phyloP scores from a whole-genome alignment of 2,329 filamentous ascomycete genomes.

The Xylariaceae sp. region DNA sequence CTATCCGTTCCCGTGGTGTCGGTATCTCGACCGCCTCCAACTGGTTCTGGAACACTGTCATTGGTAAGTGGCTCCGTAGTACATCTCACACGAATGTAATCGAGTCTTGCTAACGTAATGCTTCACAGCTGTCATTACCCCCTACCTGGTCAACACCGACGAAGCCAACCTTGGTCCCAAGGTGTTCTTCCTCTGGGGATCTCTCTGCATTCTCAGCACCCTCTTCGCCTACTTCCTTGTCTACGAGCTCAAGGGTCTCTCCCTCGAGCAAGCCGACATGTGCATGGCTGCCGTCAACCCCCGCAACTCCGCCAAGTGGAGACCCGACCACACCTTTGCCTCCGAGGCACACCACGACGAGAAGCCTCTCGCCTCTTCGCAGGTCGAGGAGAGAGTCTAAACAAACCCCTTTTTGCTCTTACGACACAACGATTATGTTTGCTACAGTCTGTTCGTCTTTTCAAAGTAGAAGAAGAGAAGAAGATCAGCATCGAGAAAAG shows the following conservation, averaged over 20 bases:
- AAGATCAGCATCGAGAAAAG: not conserved
- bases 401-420: not conserved
- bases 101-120: slow-evolving; percentile 7
- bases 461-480: slow-evolving; percentile 2
- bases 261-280: slow-evolving; percentile 67
- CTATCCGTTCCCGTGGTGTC: slow-evolving; percentile 67
- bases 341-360: slow-evolving; percentile 30
- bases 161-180: slow-evolving; percentile 37
- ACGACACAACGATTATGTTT: not conserved
- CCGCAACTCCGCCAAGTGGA: slow-evolving; percentile 34
- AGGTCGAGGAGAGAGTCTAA: slow-evolving; percentile 30
- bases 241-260: slow-evolving; percentile 70
- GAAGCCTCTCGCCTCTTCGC: slow-evolving; percentile 20
- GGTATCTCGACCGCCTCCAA: slow-evolving; percentile 66
- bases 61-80: slow-evolving; percentile 19
- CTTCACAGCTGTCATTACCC: slow-evolving; percentile 52
- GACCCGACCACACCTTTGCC: slow-evolving; percentile 34
- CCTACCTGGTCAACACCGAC: slow-evolving; percentile 60
- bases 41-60: slow-evolving; percentile 66
- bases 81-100: not conserved
- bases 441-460: slow-evolving; percentile 9
- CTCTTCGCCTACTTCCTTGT: slow-evolving; percentile 56
- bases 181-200: slow-evolving; percentile 58
- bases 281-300: slow-evolving; percentile 48
- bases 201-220: slow-evolving; percentile 50